Evolutionary conservation across 805 yeast species (phyloP), one percentile per base, ranked within the genome.

Genomic region (Tetrapisispora nanseiensis): DNA sequence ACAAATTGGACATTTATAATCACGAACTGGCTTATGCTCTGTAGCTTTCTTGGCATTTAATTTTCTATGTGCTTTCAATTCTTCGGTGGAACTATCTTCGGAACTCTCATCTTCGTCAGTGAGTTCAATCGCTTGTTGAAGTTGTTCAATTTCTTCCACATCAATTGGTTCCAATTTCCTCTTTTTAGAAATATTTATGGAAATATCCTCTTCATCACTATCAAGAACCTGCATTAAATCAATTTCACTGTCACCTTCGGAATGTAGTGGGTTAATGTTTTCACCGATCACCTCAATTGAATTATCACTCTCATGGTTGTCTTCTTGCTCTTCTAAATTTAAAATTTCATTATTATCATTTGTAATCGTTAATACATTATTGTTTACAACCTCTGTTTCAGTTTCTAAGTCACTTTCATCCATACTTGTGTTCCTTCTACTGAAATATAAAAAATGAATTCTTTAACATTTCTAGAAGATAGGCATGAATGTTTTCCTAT

Each of bases 1-100:
- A 41, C 82, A 77, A 18, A 77, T 71, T 0, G 79, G 77, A 52
- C 82, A 76, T 26, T 56, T 57, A 23, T 66, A 66, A 13, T 65
- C 65, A 27, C 58, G 58, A 22, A 67, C 53, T 2, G 63, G 52
- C 34, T 61, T 64, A 48, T 48, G 43, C 41, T 53, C 46, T 3
- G 29, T 43, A 45, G 20, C 58, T 49, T 23, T 47, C 42, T 37
- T 43, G 41, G 34, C 47, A 11, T 15, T 50, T 52, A 19, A 51
- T 43, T 11, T 34, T 49, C 15, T 39, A 27, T 11, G 35, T 3
- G 22, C 48, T 36, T 12, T 31, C 9, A 32, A 6, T 9, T 24
- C 22, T 10, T 38, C 31, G 19, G n/a, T 31, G 10, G 31, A 35
- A 23, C 23, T 32, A 3, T 24, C 30, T 45, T 40, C 44, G 4